phyloP scores from a whole-genome alignment of 2,329 filamentous ascomycete species.

The Scedosporium boydii region DNA sequence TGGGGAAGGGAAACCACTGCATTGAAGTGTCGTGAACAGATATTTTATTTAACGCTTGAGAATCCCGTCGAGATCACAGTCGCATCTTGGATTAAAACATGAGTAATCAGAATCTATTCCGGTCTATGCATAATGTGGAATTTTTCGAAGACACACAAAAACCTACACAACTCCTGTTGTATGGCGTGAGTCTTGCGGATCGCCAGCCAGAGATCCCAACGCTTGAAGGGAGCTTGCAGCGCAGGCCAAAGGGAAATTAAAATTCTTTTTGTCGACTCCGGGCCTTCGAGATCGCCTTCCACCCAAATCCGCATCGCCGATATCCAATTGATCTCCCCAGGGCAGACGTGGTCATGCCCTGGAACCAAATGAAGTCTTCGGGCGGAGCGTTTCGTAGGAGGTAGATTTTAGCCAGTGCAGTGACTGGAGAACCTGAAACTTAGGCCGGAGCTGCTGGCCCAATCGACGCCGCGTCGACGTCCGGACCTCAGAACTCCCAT shows the following conservation, averaged over 20 bases:
- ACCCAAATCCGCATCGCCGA: not conserved
- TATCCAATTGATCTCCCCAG: not conserved
- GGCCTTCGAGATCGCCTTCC: not conserved
- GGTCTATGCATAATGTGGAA: not conserved
- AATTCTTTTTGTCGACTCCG: not conserved
- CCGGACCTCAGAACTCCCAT: not conserved
- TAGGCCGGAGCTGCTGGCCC: not conserved
- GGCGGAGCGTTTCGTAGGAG: not conserved
- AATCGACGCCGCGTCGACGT: not conserved
- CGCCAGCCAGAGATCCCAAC: not conserved
- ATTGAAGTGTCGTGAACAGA: not conserved
- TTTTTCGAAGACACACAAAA: not conserved
- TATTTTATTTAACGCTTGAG: too few species aligned
- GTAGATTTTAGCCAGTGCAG: constrained; percentile 2
- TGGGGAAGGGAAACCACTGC: not conserved
- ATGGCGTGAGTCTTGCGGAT: not conserved
- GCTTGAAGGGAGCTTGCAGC: too few species aligned
- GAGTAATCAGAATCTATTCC: not conserved
- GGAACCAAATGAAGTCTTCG: not conserved
- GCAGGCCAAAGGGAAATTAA: not conserved
- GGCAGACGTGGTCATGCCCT: not conserved
- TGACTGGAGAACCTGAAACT: constrained; percentile 5
- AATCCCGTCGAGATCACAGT: too few species aligned
- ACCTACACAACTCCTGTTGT: not conserved
- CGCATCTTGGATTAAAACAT: not conserved